phyloP scores from a whole-genome alignment of 2,329 filamentous ascomycete genomes.

The Fusarium beomiforme region DNA sequence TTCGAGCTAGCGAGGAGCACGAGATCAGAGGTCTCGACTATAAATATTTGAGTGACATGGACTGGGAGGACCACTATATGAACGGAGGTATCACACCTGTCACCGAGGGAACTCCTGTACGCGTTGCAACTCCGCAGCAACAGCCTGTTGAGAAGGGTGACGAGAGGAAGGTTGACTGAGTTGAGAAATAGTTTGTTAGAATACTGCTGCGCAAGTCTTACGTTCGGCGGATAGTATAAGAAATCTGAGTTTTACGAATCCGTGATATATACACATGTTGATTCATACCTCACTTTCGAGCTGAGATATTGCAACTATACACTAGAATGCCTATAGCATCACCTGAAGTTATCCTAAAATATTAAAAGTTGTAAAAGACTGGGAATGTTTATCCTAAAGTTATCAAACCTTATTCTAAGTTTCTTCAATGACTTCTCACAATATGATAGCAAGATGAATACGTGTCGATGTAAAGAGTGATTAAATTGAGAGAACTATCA shows the following conservation, averaged over 20 bases:
- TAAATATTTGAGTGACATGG: constrained; percentile 43
- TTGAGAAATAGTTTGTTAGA: not conserved
- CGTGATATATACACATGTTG: too few relatives aligned
- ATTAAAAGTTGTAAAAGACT: too few relatives aligned
- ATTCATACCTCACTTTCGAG: too few relatives aligned
- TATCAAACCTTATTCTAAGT: too few relatives aligned
- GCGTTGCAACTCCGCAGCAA: constrained; percentile 16
- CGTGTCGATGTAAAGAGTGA: too few relatives aligned
- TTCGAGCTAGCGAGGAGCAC: constrained; percentile 64
- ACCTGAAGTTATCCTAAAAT: too few relatives aligned
- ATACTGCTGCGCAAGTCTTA: not conserved
- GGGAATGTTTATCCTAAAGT: too few relatives aligned
- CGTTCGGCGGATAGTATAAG: accelerated
- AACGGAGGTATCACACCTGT: constrained; percentile 27
- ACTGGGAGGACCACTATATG: constrained; percentile 37
- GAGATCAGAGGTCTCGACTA: constrained; percentile 63
- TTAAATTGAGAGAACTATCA: not conserved
- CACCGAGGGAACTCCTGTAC: constrained; percentile 25
- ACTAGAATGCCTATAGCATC: too few relatives aligned
- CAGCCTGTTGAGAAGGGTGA: not conserved
- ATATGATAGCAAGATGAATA: too few relatives aligned
- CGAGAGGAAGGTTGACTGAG: constrained; percentile 21
- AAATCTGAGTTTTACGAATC: not conserved
- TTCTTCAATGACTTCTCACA: too few relatives aligned
- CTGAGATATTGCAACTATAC: too few relatives aligned